A percentile compares a stretch with the other conserved stretches of the same genome.
These are phyloP conservation scores for Melampsora abietis-canadensis DNA, from an alignment of 1,284 basidiomycete species.

Conservation along the genomic window DNA sequence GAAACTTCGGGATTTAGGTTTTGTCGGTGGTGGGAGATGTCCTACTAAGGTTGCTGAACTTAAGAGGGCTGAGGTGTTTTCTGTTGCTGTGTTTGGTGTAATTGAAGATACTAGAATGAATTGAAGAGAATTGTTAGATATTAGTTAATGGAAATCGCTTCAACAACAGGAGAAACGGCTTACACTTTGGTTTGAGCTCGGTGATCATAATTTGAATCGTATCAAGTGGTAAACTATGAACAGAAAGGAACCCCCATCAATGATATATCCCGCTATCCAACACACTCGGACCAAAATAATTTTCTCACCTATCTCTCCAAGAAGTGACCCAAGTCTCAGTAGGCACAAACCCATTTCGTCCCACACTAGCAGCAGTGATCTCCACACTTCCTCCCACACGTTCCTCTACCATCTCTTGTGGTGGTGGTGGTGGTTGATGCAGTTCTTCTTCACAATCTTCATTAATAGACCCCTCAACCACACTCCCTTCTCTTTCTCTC, in stretches of 20 bases:
- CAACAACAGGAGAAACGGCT: not conserved
- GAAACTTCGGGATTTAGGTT: not conserved
- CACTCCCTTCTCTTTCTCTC: too few relatives aligned
- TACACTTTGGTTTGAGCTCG: slow-evolving; percentile 40
- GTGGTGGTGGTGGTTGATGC: too few relatives aligned
- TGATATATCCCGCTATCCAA: not conserved
- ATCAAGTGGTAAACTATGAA: slow-evolving; percentile 37
- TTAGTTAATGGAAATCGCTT: not conserved
- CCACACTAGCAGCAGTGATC: not conserved
- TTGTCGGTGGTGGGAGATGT: slow-evolving; percentile 14
- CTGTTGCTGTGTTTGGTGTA: slow-evolving; percentile 4
- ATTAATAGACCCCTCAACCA: too few relatives aligned
- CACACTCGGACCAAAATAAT: not conserved
- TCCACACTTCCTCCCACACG: too few relatives aligned
- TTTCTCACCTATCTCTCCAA: slow-evolving; percentile 39
- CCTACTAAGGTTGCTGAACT: slow-evolving; percentile 34
- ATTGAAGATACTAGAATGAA: not conserved
- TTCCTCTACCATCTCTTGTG: too few relatives aligned
- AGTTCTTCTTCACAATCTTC: too few relatives aligned
- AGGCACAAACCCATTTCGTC: slow-evolving; percentile 29
- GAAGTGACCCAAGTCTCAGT: slow-evolving; percentile 41
- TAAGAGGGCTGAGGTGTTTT: slow-evolving; percentile 1
- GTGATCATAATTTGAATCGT: slow-evolving; percentile 41
- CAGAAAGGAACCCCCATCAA: not conserved
- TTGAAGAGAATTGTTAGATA: not conserved